Base-by-base conservation (phyloP, 148 eudicot species). In the Tetragonia tetragonoides region DNA sequence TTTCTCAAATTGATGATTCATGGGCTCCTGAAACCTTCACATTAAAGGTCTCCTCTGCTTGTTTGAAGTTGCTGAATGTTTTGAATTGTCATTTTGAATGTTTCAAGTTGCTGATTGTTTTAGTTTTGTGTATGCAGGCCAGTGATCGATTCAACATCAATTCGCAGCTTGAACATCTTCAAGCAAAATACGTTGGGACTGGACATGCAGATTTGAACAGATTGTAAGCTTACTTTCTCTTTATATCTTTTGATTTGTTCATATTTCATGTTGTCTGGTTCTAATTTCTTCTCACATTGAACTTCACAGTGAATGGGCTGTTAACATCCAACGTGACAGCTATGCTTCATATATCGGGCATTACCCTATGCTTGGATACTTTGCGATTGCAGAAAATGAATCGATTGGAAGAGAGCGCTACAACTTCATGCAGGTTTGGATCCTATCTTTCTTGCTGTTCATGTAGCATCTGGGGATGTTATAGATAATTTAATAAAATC, bases 91-190 rank as follows among this genome's bases (percentile, higher is more conserved):
- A 28, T 28, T 28, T 28, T 28, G 34, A 28, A 28, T 53, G n/a
- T 1, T 17, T 53, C 23, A 42, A 34, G 41, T 46, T 71, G 39
- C 41, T 47, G 66, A 71, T 12, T 23, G 10, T 18, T 20, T 68
- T 18, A 3, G 6, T 15, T 46, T 34, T 73, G 68, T 78, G 49
- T 75, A 8, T 78, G 82, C 88, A 94, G 98, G 98, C 98, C 70
- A 94, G 98, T 88, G 98, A 94, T 79, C 88, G 98, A 87, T 94
- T 94, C 75, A 94, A 94, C 69, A 94, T 94, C 86, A 94, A 94
- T 82, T 94, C 98, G 20, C 98, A 94, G 83, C 97, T 94, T 83
- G 98, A 94, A 87, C 98, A 94, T 86, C 88, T 94, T 74, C 98
- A 94, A 84, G 95, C 98, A 38, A 94, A 94, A 85, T 92, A 94